Base-by-base conservation (phyloP, 768 basidiomycete species). In the Daedalea quercina region DNA sequence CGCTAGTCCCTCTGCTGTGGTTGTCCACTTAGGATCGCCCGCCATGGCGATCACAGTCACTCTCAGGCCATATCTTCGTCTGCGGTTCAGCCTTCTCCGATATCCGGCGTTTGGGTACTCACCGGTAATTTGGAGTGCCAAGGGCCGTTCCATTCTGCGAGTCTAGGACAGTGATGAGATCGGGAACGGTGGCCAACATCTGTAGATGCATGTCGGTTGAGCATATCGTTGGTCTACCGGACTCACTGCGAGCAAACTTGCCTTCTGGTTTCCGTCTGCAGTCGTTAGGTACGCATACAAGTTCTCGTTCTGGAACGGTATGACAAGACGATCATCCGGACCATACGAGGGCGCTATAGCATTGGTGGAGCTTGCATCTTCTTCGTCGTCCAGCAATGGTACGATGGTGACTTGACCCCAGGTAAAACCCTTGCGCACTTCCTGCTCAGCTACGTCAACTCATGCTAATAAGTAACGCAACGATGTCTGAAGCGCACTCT, bases 261-360 rank as follows among this genome's bases (percentile, higher is more conserved):
- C 31, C 45, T 47, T 46, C 45, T 40, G 9, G 20, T 28, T 28
- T 41, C 42, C 35, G 22, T 41, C 33, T 11, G 37, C 17, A 9
- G 13, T 47, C 24, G 20, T 19, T 4, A 43, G 9, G 41, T 76
- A 74, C 8, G 78, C 80, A 37, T 72, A 76, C 15, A 82, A 61
- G 63, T 82, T 81, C 59, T 82, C 82, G 60, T 82, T 82, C 66
- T 82, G 78, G 70, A 84, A 84, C 12, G 81, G 79, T 53, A 84
- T 76, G 11, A 70, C 57, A 47, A 83, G 62, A 2, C 64, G 57
- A 52, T 66, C 58, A 42, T 67, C 63, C 33, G 65, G 58, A 23
- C 48, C 53, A 43, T 50, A 37, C 31, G 34, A 28, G 15, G 28
- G 2, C 12, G 26, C 23, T 28, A 23, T 44, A 7, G 31, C 37